Evolutionary conservation across 2,329 filamentous ascomycete genomes (phyloP).

Genomic region (Colletotrichum tamarilloi): DNA sequence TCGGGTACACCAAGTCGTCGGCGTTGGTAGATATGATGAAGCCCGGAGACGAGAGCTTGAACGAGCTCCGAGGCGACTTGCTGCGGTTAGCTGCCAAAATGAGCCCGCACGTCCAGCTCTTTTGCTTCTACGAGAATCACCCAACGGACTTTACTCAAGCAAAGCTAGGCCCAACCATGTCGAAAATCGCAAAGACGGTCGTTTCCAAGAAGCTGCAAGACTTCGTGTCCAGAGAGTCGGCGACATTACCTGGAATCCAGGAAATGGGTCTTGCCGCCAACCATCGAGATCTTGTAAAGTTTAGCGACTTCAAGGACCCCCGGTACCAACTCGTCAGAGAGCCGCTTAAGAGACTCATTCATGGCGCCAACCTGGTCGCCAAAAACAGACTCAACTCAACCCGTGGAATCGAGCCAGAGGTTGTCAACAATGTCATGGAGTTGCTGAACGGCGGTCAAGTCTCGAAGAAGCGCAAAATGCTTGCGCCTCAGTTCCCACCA

Average conservation of each 20-base stretch:
- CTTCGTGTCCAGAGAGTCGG: constrained; percentile 54
- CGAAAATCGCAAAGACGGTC: constrained; percentile 44
- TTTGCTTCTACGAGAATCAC: constrained; percentile 54
- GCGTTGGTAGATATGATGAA: constrained; percentile 53
- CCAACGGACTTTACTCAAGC: constrained; percentile 46
- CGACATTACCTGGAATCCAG: constrained; percentile 49
- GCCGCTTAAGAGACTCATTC: constrained; percentile 50
- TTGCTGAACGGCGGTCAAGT: constrained; percentile 47
- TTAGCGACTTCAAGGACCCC: constrained; percentile 52
- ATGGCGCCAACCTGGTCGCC: constrained; percentile 47
- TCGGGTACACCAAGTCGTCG: constrained; percentile 46
- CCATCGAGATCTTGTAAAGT: constrained; percentile 55
- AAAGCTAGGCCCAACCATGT: constrained; percentile 42
- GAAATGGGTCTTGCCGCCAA: constrained; percentile 48
- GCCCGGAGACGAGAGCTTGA: constrained; percentile 50
- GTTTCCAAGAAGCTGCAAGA: constrained; percentile 49
- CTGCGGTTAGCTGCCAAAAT: constrained; percentile 48
- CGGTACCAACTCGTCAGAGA: constrained; percentile 50
- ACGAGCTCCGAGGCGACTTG: constrained; percentile 52
- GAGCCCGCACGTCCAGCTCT: constrained; percentile 48
- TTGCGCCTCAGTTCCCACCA: constrained; percentile 44
- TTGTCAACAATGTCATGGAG: constrained; percentile 46
- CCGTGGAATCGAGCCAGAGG: constrained; percentile 47
- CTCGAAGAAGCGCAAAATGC: constrained; percentile 45
- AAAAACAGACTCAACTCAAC: constrained; percentile 51